phyloP scores from a whole-genome alignment of 2,329 filamentous ascomycete species.

The Colletotrichum cereale region DNA sequence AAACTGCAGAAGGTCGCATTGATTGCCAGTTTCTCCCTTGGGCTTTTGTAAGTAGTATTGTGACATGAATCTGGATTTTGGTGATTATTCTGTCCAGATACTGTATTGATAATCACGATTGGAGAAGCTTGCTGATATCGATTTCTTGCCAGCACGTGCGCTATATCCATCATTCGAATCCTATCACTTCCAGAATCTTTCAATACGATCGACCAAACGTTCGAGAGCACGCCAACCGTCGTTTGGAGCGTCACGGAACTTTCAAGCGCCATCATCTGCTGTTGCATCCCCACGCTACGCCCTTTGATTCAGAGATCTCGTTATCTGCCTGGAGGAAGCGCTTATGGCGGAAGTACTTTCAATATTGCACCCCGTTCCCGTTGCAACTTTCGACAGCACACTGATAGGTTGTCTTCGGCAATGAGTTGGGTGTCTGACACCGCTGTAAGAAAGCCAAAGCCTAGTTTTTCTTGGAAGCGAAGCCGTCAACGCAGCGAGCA shows the following conservation, averaged over 20 bases:
- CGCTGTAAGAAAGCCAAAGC: constrained; percentile 15
- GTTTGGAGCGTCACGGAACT: constrained; percentile 56
- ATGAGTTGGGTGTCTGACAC: constrained; percentile 25
- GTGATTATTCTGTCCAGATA: too few relatives aligned
- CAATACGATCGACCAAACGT: constrained; percentile 48
- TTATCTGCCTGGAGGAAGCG: neutral
- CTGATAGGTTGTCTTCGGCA: constrained; percentile 4
- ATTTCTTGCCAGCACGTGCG: constrained; percentile 17
- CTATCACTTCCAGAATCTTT: constrained; percentile 46
- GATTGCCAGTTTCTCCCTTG: constrained; percentile 35
- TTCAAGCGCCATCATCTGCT: constrained; percentile 54
- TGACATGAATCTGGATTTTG: neutral
- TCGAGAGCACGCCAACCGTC: constrained; percentile 48
- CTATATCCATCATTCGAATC: constrained; percentile 46
- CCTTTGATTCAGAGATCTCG: constrained; percentile 41
- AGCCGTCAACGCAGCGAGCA: constrained; percentile 26
- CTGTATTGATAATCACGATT: fast-evolving
- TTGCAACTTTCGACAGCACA: neutral
- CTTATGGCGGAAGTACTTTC: neutral
- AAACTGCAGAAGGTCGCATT: constrained; percentile 36
- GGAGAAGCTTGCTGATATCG: neutral
- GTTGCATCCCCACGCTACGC: constrained; percentile 54
- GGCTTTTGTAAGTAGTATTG: constrained; percentile 33
- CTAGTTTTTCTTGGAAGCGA: constrained; percentile 29
- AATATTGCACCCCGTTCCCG: neutral